Percentiles rank a stretch among this genome's conserved stretches.
Conservation (phyloP, 176 grass and related monocot species). For the Zizania latifolia region DNA sequence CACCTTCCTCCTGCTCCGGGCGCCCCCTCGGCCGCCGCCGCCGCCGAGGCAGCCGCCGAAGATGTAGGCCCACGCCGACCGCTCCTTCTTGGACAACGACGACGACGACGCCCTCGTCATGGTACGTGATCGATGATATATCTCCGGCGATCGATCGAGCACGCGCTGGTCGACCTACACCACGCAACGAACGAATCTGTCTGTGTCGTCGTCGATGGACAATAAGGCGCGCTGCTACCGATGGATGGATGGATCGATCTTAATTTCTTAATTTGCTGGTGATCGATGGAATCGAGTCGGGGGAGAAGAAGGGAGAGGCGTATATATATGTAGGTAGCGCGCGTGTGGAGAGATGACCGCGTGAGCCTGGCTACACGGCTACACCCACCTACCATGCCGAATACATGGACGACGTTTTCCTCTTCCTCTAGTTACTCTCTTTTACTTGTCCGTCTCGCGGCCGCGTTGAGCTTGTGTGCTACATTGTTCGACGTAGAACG, state of each 20-base stretch:
- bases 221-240: too few relatives aligned
- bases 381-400: constrained; percentile 23
- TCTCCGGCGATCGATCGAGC: not conserved
- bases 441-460: not conserved
- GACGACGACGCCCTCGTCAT: not conserved
- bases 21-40: not conserved
- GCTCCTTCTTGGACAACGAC: not conserved
- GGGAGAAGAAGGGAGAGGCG: not conserved
- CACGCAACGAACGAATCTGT: too few relatives aligned
- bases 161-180: too few relatives aligned
- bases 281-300: not conserved
- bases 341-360: constrained; percentile 2
- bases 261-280: not conserved
- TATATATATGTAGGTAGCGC: constrained; percentile 19
- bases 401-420: constrained; percentile 22
- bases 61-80: constrained; percentile 5
- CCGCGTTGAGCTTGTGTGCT: not conserved
- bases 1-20: constrained; percentile 33
- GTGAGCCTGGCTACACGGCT: not conserved
- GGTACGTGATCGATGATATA: not conserved
- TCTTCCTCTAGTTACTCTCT: not conserved
- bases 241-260: not conserved
- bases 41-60: constrained; percentile 20
- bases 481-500: too few relatives aligned
- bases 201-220: too few relatives aligned